phyloP scores from a whole-genome alignment of 83 land plant species.

The Diphasiastrum complanatum region DNA sequence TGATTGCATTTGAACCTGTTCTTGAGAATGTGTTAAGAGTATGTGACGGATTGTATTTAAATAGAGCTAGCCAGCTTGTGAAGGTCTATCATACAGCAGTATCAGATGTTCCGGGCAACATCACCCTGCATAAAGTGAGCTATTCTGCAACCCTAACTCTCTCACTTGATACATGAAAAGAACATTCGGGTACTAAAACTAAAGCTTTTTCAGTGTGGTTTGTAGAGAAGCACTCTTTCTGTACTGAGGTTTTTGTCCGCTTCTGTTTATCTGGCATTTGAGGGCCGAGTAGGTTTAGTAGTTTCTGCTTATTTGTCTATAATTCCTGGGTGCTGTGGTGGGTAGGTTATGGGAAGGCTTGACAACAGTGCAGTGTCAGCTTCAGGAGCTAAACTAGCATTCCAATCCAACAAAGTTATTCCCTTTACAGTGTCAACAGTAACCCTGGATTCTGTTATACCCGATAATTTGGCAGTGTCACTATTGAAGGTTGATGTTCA shows the following conservation, averaged over 20 bases:
- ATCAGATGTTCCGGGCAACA: slow-evolving; percentile 61
- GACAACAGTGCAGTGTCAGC: slow-evolving; percentile 90
- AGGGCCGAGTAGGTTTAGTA: too few relatives aligned
- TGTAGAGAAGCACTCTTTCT: background rate
- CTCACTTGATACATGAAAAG: too few relatives aligned
- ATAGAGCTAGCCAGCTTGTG: slow-evolving; percentile 47
- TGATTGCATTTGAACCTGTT: slow-evolving; percentile 76
- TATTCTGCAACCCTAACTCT: background rate
- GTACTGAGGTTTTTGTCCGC: too few relatives aligned
- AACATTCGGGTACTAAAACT: too few relatives aligned
- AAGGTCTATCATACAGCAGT: slow-evolving; percentile 64
- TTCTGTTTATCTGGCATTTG: too few relatives aligned
- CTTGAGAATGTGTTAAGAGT: slow-evolving; percentile 70
- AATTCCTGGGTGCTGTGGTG: too few relatives aligned
- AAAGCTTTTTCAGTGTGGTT: background rate
- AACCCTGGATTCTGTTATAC: slow-evolving; percentile 60
- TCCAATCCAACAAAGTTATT: slow-evolving; percentile 64
- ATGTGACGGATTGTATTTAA: slow-evolving; percentile 76
- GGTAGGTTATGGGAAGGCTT: slow-evolving; percentile 71
- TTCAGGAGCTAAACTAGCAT: slow-evolving; percentile 64
- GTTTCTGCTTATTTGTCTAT: too few relatives aligned
- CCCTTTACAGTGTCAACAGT: slow-evolving; percentile 46
- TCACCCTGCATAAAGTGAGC: slow-evolving; percentile 75
- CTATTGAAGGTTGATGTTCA: slow-evolving; percentile 83
- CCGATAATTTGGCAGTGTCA: slow-evolving; percentile 36